Percentiles rank a stretch among this genome's conserved stretches.
These are phyloP conservation scores for Hortiboletus rubellus DNA, from an alignment of 1,284 basidiomycete species.

Conservation along the genomic window DNA sequence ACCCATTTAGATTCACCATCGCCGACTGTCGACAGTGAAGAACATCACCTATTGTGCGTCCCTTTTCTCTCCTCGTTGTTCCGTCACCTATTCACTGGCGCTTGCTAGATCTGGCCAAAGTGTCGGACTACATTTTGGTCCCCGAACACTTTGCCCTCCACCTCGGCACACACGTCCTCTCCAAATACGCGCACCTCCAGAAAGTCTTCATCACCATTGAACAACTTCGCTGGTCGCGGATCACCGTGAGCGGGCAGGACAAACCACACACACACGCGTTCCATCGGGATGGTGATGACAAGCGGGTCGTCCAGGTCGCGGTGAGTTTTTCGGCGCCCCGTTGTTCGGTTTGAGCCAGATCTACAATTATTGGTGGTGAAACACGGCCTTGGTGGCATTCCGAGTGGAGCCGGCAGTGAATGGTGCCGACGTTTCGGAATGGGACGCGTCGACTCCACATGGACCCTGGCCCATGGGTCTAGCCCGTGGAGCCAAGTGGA, in stretches of 20 bases:
- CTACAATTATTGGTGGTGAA: constrained; percentile 5
- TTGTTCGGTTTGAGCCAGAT: constrained; percentile 2
- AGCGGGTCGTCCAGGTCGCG: constrained; percentile 66
- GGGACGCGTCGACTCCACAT: constrained; percentile 19
- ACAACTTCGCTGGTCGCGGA: constrained; percentile 85
- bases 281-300: constrained; percentile 88
- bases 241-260: constrained; percentile 51
- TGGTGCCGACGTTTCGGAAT: constrained; percentile 8
- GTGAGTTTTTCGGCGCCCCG: constrained; percentile 38
- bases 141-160: constrained; percentile 89
- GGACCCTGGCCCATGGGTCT: constrained; percentile 14
- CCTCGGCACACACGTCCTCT: constrained; percentile 81
- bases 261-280: constrained; percentile 81
- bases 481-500: constrained; percentile 25
- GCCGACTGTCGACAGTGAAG: constrained; percentile 60
- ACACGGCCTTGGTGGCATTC: neutral
- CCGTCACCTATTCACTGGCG: neutral
- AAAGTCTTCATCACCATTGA: constrained; percentile 78
- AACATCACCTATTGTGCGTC: constrained; percentile 86
- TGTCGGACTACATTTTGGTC: constrained; percentile 78
- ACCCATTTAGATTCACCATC: neutral
- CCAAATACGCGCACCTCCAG: constrained; percentile 78
- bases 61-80: neutral
- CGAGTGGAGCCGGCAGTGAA: constrained; percentile 23
- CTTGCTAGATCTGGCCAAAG: constrained; percentile 77